Base-by-base conservation (phyloP, 192 early-diverging fungal species). In the Oehlia diaphana region DNA sequence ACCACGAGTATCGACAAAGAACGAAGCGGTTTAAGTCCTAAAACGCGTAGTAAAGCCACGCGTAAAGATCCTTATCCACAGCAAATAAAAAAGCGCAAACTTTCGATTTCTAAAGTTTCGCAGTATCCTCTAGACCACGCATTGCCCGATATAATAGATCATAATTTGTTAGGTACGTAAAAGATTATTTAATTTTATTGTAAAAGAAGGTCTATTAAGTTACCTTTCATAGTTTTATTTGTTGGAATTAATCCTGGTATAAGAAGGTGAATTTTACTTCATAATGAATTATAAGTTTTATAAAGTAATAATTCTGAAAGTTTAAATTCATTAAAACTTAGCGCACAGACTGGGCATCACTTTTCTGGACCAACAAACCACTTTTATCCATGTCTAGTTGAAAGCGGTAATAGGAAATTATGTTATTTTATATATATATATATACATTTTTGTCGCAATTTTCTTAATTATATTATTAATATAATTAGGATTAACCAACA, bases 161-260 rank as follows among this genome's bases (percentile, higher is more conserved):
- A 44, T 39, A 70, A 70, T 70, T 70, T 70, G 39, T 44, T 44
- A 21, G 68, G 68, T 70, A 70, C 33, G 31, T 33, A 0, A 58
- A 58, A 58, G 16, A 4, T 1, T 58, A 21, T 21, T 21, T 58
- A 19, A 7, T 0, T 58, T 58, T 58, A 19, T 58, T 19, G 6
- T 19, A 6, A 21, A 58, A 58, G 14, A 58, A 58, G 16, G 14
- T 16, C 5, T 58, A 58, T 5, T 19, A 58, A 58, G 16, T 58
- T 58, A 47, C 44, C 5, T 21, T 19, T 50, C 23, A 86, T 63
- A 74, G 87, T 94, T 2, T 74, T 94, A n/a, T 94, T 93, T 79
- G 87, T 93, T 12, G 93, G 93, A 0, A 92, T 94, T 80, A 94
- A 94, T 79, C 92, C 91, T 10, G 93, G 93, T 19, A 77, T 91